Percentiles rank a stretch among this genome's conserved stretches.
phyloP scores from a whole-genome alignment of 75 land plant species.

The Sequoia sempervirens region DNA sequence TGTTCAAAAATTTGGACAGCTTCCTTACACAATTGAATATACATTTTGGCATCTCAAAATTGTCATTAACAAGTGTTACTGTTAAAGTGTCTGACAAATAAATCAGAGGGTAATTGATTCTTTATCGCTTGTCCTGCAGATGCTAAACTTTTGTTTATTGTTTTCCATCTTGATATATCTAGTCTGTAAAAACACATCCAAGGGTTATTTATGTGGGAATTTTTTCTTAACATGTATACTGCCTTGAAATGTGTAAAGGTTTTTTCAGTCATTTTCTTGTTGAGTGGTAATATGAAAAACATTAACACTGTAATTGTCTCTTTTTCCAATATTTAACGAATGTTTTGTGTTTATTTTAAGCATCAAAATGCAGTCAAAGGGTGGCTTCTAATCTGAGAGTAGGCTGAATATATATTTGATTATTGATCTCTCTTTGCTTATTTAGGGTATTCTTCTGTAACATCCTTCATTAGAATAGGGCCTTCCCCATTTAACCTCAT shows the following conservation, averaged over 20 bases:
- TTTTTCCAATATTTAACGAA: no score
- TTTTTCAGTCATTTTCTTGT: background rate
- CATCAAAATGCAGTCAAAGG: no score
- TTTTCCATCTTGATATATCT: background rate
- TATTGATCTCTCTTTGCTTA: no score
- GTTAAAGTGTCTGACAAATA: background rate
- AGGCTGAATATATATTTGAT: no score
- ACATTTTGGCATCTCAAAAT: background rate
- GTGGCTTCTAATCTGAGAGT: no score
- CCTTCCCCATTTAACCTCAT: no score
- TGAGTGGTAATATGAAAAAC: background rate
- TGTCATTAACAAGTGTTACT: background rate
- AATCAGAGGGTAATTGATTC: background rate
- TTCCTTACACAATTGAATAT: background rate
- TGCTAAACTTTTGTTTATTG: background rate
- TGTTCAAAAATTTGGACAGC: background rate
- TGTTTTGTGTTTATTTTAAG: no score
- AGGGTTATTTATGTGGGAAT: background rate
- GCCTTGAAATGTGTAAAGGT: background rate
- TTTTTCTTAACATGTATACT: background rate
- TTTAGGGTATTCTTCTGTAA: no score
- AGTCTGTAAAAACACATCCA: background rate
- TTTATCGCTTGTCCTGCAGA: background rate
- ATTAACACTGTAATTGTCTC: no score
- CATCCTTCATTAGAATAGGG: no score